A percentile compares a stretch with the other conserved stretches of the same genome.
phyloP scores from a whole-genome alignment of 306 rosid genomes.

The Dalbergia cochinchinensis region DNA sequence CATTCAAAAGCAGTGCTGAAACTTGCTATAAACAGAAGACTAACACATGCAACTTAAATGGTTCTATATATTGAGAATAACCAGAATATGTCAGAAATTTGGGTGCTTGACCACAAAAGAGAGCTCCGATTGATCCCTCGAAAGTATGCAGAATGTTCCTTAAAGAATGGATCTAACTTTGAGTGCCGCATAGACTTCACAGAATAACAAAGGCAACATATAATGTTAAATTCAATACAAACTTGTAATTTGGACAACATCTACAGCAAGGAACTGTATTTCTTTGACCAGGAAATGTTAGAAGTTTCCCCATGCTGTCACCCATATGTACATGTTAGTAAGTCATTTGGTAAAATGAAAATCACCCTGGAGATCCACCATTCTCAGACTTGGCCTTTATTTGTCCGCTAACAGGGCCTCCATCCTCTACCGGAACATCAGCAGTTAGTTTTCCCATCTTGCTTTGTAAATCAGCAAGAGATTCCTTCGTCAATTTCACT shows the following conservation, averaged over 20 bases:
- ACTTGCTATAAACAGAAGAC: not conserved
- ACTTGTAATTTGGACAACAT: not conserved
- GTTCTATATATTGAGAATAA: not conserved
- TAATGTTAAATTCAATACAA: not conserved
- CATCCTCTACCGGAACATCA: not conserved
- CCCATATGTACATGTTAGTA: not conserved
- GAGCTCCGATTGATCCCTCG: not conserved
- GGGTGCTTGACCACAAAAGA: not conserved
- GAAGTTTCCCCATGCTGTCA: not conserved
- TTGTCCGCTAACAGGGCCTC: not conserved
- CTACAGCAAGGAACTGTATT: not conserved
- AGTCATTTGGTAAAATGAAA: not conserved
- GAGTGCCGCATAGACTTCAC: not conserved
- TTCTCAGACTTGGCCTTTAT: not conserved
- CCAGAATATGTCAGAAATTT: not conserved
- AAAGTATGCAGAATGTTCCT: not conserved
- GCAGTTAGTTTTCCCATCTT: slow-evolving; percentile 9
- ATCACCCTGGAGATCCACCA: not conserved
- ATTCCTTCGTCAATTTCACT: slow-evolving; percentile 29
- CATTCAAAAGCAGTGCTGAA: not conserved
- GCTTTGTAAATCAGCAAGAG: slow-evolving; percentile 3
- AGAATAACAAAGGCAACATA: not conserved
- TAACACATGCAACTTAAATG: not conserved
- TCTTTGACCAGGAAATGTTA: not conserved
- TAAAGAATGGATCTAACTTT: not conserved